phyloP scores from a whole-genome alignment of 352 stramenopile genomes.

The Pythium oligandrum region DNA sequence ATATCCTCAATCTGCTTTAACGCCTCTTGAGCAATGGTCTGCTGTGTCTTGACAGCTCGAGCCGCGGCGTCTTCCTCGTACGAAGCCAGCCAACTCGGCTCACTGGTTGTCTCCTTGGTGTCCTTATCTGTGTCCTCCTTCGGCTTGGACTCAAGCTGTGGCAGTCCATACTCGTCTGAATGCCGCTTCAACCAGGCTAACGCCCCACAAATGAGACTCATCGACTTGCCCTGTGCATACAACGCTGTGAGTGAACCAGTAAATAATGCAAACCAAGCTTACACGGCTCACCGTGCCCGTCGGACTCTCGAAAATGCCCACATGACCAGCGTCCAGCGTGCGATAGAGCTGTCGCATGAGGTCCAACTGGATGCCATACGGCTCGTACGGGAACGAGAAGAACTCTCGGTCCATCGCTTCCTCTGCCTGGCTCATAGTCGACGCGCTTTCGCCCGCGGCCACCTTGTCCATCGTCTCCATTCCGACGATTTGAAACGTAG shows the following conservation, averaged over 20 bases:
- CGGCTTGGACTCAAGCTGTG: slow-evolving; percentile 11
- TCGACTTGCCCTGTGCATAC: slow-evolving; percentile 76
- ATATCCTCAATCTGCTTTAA: slow-evolving; percentile 56
- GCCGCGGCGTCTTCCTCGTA: slow-evolving; percentile 51
- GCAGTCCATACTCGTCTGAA: slow-evolving; percentile 71
- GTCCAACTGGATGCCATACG: slow-evolving; percentile 87
- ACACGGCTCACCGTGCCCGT: slow-evolving; percentile 68
- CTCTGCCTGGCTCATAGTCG: no score
- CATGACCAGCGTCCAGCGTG: slow-evolving; percentile 73
- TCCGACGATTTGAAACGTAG: no score
- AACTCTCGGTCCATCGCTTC: slow-evolving; percentile 38
- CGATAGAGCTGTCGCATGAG: slow-evolving; percentile 86
- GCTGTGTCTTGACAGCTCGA: slow-evolving; percentile 37
- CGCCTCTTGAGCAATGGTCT: slow-evolving; percentile 35
- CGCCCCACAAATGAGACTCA: slow-evolving; percentile 88
- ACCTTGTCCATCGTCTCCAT: no score
- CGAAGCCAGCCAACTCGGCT: slow-evolving; percentile 55
- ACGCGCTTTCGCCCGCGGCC: no score
- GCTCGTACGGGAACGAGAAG: slow-evolving; percentile 88
- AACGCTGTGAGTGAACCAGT: no score
- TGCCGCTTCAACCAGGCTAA: slow-evolving; percentile 79
- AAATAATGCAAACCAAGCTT: neutral
- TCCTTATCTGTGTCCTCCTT: neutral
- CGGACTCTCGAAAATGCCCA: slow-evolving; percentile 91
- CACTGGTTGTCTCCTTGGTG: slow-evolving; percentile 11